Evolutionary conservation across 2,329 filamentous ascomycete genomes (phyloP), one percentile per base, ranked within the genome.

Genomic region (Fusarium oxysporum): DNA sequence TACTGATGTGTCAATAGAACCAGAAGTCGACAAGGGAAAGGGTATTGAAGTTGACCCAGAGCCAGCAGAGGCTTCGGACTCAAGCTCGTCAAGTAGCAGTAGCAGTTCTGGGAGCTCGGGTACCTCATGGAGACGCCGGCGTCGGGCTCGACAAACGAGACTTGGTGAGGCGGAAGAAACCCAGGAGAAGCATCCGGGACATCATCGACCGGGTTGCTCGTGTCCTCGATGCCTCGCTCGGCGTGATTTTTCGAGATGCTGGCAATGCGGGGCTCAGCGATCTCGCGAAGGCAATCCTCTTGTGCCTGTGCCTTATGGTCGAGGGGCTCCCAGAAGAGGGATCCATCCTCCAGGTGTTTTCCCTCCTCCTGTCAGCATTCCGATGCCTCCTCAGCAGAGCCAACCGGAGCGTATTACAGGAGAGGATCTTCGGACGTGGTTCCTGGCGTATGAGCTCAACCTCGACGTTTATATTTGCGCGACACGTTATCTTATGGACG

Each of bases 381-480:
- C 63, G 30, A 35, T 53, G 25, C 53, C 60, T 50, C 50, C 51
- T 41, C 57, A 50, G 14, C 64, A 55, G 41, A 30, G 16, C 9
- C 53, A 45, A 16, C 41, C 62, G 30, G 55, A 43, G 38, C 81
- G 83, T 56, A 83, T 87, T 76, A 78, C 80, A 11, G 80, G 80
- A 37, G 83, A 86, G 70, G 85, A 87, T 75, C 74, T 86, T 68
- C 81, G 81, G 19, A 85, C 85, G 8, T 87, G 85, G 85, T 80
- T 86, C 7, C 78, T 86, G 53, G 77, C 83, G 4, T 87, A 85
- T 72, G 81, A 85, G 68, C 80, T 87, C 40, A 84, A 83, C 72
- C 73, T 87, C 17, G 84, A 86, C 59, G 85, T 86, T 17, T 87
- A 87, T 77, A 83, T 87, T 57, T 84, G 84, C 59, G 85, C 85